A percentile compares a stretch with the other conserved stretches of the same genome.
phyloP scores from a whole-genome alignment of 2,329 filamentous ascomycete species.

The Kalaharituber pfeilii region DNA sequence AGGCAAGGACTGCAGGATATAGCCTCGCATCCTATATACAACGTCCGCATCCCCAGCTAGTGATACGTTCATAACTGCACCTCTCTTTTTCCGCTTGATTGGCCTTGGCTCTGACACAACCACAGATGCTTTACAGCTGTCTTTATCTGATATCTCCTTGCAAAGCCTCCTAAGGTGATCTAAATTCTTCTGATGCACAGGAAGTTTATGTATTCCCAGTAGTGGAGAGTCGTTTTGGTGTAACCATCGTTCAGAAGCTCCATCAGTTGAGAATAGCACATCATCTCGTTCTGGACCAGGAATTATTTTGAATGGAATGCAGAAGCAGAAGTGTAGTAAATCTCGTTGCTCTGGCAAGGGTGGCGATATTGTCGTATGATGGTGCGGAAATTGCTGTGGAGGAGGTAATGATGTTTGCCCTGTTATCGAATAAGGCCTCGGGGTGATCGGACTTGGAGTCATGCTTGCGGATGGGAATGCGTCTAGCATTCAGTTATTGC shows the following conservation, averaged over 20 bases:
- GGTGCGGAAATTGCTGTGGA: background rate
- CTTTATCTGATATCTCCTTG: slow-evolving; percentile 55
- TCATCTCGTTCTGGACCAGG: slow-evolving; percentile 86
- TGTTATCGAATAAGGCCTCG: background rate
- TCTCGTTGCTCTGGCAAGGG: slow-evolving; percentile 9
- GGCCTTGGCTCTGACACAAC: slow-evolving; percentile 56
- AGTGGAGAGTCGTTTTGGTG: slow-evolving; percentile 76
- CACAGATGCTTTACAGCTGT: slow-evolving; percentile 62
- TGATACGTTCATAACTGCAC: slow-evolving; percentile 29
- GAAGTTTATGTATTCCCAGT: slow-evolving; percentile 70
- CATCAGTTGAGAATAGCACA: slow-evolving; percentile 77
- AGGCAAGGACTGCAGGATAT: slow-evolving; percentile 21
- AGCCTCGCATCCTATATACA: slow-evolving; percentile 20
- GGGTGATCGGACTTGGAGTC: background rate
- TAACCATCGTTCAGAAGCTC: slow-evolving; percentile 81
- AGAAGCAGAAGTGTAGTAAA: slow-evolving; percentile 79
- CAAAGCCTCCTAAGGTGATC: slow-evolving; percentile 63
- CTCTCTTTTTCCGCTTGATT: slow-evolving; percentile 26
- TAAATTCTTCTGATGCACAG: slow-evolving; percentile 79
- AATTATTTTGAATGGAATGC: slow-evolving; percentile 86
- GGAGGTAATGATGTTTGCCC: background rate
- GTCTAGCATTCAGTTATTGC: background rate
- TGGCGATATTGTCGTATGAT: background rate
- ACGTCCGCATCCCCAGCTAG: slow-evolving; percentile 22
- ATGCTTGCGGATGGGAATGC: background rate